Base-by-base conservation (phyloP, 2,329 filamentous ascomycete species). In the Fusarium miscanthi region DNA sequence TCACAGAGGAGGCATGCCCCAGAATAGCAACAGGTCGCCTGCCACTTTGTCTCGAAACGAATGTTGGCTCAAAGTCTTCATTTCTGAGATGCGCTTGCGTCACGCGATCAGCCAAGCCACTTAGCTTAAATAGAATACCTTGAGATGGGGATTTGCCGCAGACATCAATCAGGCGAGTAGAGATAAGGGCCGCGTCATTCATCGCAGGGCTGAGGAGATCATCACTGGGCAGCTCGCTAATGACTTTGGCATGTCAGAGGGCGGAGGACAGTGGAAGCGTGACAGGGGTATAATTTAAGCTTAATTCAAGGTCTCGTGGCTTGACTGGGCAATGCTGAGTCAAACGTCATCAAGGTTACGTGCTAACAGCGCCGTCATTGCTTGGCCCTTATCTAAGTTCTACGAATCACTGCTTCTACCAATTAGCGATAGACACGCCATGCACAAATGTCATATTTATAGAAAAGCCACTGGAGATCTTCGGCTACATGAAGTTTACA, bases 1-100 rank as follows among this genome's bases (percentile, higher is more conserved):
- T 30, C 53, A 27, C 17, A 46, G 11, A 49, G 9, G 3, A 11
- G 33, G 8, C n/a, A 46, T 41, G 42, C 27, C 62, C 64, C 16
- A 56, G 62, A 76, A 76, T 76, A 76, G 74, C 19, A 76, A 73
- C 72, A 67, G 48, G 71, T 73, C 74, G 74, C 63, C 66, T 74
- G 66, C 27, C 41, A 35, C 31, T 25, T 40, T 59, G 43, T 41
- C 54, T 13, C 33, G 41, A 46, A 42, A 12, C 27, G 14, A 41
- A 38, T 21, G 3, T 27, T 25, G 35, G 31, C 25, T 9, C n/a
- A 33, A 27, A 35, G 5, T 41, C 40, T 35, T 4, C 25, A 6
- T n/a, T 10, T 25, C 14, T 3, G 4, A 35, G 13, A 21, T 43
- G 21, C 30, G 52, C 43, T 38, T 54, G 48, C 69, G 65, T 73